A percentile compares a stretch with the other conserved stretches of the same genome.
Evolutionary conservation across 2,329 filamentous ascomycete species (phyloP).

Genomic region (Aureobasidium melanogenum): DNA sequence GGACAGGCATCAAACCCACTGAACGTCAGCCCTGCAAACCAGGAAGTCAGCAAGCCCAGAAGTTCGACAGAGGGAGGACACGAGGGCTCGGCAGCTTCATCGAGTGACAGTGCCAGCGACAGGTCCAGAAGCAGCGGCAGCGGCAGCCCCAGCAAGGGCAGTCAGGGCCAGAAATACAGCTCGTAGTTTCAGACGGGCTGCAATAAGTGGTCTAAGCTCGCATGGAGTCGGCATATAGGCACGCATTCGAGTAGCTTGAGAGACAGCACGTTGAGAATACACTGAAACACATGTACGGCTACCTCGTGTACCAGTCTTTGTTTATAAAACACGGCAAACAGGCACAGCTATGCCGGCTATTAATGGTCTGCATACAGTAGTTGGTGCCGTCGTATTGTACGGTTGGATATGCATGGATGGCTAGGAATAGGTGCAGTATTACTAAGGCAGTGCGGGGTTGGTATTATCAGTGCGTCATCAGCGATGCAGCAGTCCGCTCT

Average conservation of each 20-base stretch:
- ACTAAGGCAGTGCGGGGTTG: constrained; percentile 9
- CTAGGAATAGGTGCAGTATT: not conserved
- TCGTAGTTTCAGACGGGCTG: not conserved
- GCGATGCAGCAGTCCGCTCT: not conserved
- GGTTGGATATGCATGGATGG: not conserved
- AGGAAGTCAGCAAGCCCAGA: constrained; percentile 45
- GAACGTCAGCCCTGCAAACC: constrained; percentile 53
- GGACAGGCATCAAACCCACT: constrained; percentile 37
- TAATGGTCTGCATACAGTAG: not conserved
- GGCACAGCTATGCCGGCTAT: not conserved
- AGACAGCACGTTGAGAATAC: not conserved
- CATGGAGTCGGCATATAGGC: not conserved
- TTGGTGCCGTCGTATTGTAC: not conserved
- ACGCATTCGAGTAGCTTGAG: not conserved
- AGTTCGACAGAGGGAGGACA: constrained; percentile 33
- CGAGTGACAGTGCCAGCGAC: constrained; percentile 30
- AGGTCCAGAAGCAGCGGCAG: constrained; percentile 23
- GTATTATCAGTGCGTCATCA: constrained; percentile 1
- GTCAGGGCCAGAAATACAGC: constrained; percentile 6
- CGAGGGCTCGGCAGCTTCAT: constrained; percentile 27
- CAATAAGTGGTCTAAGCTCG: not conserved
- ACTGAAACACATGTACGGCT: not conserved
- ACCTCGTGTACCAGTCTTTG: not conserved
- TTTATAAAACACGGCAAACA: not conserved
- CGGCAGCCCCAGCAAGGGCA: constrained; percentile 12